Conservation (phyloP, 257 asterid genomes). For the Ocimum tenuiflorum region DNA sequence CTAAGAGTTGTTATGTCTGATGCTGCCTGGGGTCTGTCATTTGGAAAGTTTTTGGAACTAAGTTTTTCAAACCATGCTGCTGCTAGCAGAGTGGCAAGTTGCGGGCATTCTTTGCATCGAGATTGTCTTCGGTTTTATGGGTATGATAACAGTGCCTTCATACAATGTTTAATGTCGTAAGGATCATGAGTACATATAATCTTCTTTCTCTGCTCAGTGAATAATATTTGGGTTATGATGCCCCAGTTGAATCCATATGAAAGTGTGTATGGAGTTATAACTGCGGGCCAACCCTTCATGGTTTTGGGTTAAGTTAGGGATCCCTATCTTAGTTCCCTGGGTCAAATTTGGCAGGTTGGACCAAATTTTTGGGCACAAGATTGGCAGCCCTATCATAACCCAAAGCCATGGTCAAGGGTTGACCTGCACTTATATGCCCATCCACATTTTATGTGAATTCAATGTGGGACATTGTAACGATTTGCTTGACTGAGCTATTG, state of each 20-base stretch:
- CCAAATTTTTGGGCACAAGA: too few relatives aligned
- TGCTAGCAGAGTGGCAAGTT: constrained; percentile 93
- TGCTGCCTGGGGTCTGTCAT: constrained; percentile 99
- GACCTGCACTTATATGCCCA: too few relatives aligned
- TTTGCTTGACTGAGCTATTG: neutral
- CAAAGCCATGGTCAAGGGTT: too few relatives aligned
- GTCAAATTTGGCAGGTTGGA: too few relatives aligned
- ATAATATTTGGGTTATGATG: neutral
- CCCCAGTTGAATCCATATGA: too few relatives aligned
- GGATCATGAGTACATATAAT: constrained; percentile 2
- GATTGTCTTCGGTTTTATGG: constrained; percentile 96
- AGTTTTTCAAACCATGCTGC: constrained; percentile 98
- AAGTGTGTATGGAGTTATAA: too few relatives aligned
- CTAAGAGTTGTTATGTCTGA: constrained; percentile 92
- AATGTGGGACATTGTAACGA: too few relatives aligned
- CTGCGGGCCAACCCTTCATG: too few relatives aligned
- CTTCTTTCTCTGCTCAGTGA: constrained; percentile 1
- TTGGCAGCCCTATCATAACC: too few relatives aligned
- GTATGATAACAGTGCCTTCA: constrained; percentile 35
- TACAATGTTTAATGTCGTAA: neutral
- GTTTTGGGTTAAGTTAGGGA: too few relatives aligned
- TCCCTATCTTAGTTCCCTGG: too few relatives aligned
- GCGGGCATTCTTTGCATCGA: constrained; percentile 92
- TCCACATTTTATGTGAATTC: too few relatives aligned
- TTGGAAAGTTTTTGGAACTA: constrained; percentile 96